phyloP scores from a whole-genome alignment of 179 eudicot species.

The Amaranthus tricolor region DNA sequence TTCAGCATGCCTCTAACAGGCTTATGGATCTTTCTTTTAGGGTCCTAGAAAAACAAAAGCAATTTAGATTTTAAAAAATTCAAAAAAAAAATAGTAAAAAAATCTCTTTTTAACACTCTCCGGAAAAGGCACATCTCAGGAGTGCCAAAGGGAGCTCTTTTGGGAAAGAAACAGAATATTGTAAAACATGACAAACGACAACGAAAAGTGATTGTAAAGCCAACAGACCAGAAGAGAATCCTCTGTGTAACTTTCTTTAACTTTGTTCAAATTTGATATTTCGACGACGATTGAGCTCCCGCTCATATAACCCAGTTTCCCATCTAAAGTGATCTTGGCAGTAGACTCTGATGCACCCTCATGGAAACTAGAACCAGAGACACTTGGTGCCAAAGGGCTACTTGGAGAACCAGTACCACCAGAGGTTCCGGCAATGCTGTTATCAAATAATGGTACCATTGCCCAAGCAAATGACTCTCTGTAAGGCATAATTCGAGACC shows the following conservation, averaged over 20 bases:
- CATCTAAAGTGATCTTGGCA: conserved; percentile 81
- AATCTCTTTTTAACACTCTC: no score
- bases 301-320: conserved; percentile 70
- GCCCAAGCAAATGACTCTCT: conserved; percentile 98
- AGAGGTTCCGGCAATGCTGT: conserved; percentile 58
- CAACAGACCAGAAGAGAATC: conserved; percentile 81
- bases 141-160: not conserved
- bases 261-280: conserved; percentile 92
- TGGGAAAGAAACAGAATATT: not conserved
- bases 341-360: conserved; percentile 71
- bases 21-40: conserved; percentile 93
- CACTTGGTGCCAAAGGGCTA: conserved; percentile 76
- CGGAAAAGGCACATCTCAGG: not conserved
- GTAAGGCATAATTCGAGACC: conserved; percentile 98
- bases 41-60: conserved; percentile 54
- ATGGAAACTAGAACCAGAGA: conserved; percentile 72
- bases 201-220: not conserved
- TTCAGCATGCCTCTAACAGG: conserved; percentile 92
- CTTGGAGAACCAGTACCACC: conserved; percentile 96
- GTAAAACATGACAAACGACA: not conserved
- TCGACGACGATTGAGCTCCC: conserved; percentile 96
- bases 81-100: no score
- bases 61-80: no score
- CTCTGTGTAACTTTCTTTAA: conserved; percentile 97
- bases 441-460: conserved; percentile 88